phyloP scores from a whole-genome alignment of 345 rosid genomes.

The Aurinia saxatilis region DNA sequence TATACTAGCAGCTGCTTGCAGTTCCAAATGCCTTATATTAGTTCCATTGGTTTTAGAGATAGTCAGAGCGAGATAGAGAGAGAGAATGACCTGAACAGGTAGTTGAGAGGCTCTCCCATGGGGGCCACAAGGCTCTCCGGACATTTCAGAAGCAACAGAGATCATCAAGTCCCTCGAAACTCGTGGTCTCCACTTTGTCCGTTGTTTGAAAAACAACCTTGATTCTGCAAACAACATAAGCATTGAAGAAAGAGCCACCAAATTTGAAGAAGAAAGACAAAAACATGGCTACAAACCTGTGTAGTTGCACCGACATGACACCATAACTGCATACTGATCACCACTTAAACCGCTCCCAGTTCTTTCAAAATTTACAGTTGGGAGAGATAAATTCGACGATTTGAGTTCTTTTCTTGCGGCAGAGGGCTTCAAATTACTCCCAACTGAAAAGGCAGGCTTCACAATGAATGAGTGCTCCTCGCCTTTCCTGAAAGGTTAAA shows the following conservation, averaged over 20 bases:
- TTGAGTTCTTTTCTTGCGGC: conserved; percentile 40
- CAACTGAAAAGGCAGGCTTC: conserved; percentile 60
- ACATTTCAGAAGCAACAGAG: conserved; percentile 84
- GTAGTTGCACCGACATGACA: conserved; percentile 87
- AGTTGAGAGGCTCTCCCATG: conserved; percentile 63
- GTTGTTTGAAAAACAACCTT: conserved; percentile 81
- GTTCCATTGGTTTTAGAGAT: neutral
- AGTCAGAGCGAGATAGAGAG: conserved; percentile 5
- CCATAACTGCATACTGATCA: conserved; percentile 77
- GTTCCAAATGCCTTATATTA: neutral
- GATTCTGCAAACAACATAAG: conserved; percentile 47
- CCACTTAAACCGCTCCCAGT: conserved; percentile 34
- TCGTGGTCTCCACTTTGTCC: conserved; percentile 78
- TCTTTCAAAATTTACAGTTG: conserved; percentile 45
- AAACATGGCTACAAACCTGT: conserved; percentile 37
- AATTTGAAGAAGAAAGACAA: neutral
- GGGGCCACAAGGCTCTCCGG: conserved; percentile 51
- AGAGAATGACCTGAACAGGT: conserved; percentile 71
- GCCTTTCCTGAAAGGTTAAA: conserved; percentile 63
- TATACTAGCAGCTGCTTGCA: conserved; percentile 9
- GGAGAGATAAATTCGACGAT: conserved; percentile 38
- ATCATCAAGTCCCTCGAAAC: conserved; percentile 79
- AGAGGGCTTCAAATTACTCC: conserved; percentile 46
- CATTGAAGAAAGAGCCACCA: conserved; percentile 6
- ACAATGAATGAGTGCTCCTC: conserved; percentile 96